Base-by-base conservation (phyloP, 345 rosid species). In the Erodium maritimum region DNA sequence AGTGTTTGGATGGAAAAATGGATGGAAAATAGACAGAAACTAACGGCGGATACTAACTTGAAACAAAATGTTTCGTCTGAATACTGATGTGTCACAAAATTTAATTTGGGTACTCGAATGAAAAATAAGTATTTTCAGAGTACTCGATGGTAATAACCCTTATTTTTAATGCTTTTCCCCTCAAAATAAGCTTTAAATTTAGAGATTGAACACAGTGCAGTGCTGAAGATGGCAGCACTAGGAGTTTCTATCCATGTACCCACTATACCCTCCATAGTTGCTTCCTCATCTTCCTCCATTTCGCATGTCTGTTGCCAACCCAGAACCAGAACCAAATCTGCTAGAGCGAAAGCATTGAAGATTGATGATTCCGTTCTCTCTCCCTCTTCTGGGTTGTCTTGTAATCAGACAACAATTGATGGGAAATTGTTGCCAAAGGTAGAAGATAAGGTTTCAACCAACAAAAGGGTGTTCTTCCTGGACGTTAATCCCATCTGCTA, bases 401-500 rank as follows among this genome's bases (percentile, higher is more conserved):
- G 46, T 37, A 37, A 37, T 12, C 48, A 42, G 14, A 42, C 8
- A 42, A 42, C 48, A 12, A 42, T 42, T 42, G 48, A 14, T 42
- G 48, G 17, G 48, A 12, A 42, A 10, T 42, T 42, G 48, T 3
- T 42, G 48, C 11, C 48, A 12, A 42, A 42, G 2, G 16, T 42
- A 10, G 14, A 42, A 42, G 48, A 42, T 42, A 42, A 42, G 48
- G 48, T 42, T 42, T 42, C 61, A 61, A 56, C 45, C 67, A 86
- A 71, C 77, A 79, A 71, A 75, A 88, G 93, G 85, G 93, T 86
- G 2, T 91, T 88, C 76, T 77, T 91, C 65, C 73, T 88, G 80
- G 98, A 91, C 61, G 93, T 82, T 18, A 84, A 90, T 71, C 95
- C 98, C 33, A 77, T 91, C 24, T 86, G 96, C 75, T 88, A 84